Evolutionary conservation across 345 rosid species (phyloP), one percentile per base, ranked within the genome.

Genomic region (Microthlaspi erraticum): DNA sequence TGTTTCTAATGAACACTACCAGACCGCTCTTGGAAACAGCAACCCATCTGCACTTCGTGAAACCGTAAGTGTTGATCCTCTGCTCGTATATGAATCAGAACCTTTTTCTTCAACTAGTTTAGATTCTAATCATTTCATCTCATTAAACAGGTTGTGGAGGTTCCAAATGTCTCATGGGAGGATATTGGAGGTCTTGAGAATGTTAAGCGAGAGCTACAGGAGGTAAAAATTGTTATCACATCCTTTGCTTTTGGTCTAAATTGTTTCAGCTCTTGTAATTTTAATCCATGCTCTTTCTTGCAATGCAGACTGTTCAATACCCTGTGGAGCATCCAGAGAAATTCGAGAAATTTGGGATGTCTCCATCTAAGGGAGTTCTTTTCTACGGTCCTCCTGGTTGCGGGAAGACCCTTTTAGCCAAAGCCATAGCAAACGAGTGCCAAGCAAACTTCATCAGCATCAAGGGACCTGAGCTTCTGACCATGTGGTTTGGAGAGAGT

Each of bases 241-340:
- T 39, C 2, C 8, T 19, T 52, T 20, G 53, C 29, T 34, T 69
- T 42, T 18, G 20, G 12, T 51, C 11, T 7, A 19, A 36, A 33
- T 59, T 37, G 13, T 59, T 20, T 58, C 41, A 5, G 33, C 36
- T 41, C 5, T 16, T 5, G 16, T 29, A 48, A 41, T 13, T 26
- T 38, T 58, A 1, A 48, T 48, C 13, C 17, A 26, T 54, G 60
- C 9, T 49, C 54, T 23, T 57, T 29, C 26, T 52, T 59, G 59
- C 51, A 13, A 18, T 78, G 77, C 79, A 92, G 97, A 93, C 98
- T 75, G 98, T 93, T 75, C 98, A 93, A 76, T 93, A 93, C 74
- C 98, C 98, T 9, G 98, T 92, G 80, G 97, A 92, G 88, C 98
- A 92, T 75, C 98, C 98, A 31, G 97, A 92, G 86, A 92, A 92